Evolutionary conservation across 2,329 filamentous ascomycete species (phyloP).

Genomic region (Aspergillaceae sp.): DNA sequence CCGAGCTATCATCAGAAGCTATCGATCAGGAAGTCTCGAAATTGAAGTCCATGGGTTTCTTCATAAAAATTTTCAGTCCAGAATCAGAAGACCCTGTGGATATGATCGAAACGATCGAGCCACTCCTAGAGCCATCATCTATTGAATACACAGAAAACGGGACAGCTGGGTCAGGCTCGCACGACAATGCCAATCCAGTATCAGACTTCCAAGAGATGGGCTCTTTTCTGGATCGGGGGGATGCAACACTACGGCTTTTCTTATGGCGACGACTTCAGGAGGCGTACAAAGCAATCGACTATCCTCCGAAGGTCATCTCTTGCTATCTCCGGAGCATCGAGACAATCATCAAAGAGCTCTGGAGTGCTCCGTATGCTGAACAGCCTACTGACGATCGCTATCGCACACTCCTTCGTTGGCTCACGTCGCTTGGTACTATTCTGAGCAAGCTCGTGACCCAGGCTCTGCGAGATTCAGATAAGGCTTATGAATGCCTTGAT

Average conservation of each 20-base stretch:
- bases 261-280: constrained; percentile 87
- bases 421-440: constrained; percentile 72
- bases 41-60: constrained; percentile 93
- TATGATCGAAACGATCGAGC: constrained; percentile 86
- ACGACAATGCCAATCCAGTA: constrained; percentile 36
- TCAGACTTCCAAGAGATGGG: constrained; percentile 63
- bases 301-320: constrained; percentile 78
- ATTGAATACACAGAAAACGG: constrained; percentile 20
- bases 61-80: constrained; percentile 78
- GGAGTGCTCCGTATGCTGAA: constrained; percentile 48
- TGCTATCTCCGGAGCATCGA: constrained; percentile 81
- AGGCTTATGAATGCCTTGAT: constrained; percentile 74
- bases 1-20: constrained; percentile 71
- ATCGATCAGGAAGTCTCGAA: constrained; percentile 87
- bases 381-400: constrained; percentile 56
- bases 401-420: constrained; percentile 61
- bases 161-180: constrained; percentile 2
- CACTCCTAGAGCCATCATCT: constrained; percentile 65
- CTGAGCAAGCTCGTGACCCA: constrained; percentile 62
- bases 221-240: constrained; percentile 74
- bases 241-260: constrained; percentile 72
- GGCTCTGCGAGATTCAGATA: constrained; percentile 54
- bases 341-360: constrained; percentile 65
- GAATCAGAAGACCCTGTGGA: constrained; percentile 71
- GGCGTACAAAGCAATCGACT: constrained; percentile 77